phyloP scores from a whole-genome alignment of 495 filamentous ascomycete species.

The Neurospora sp. region DNA sequence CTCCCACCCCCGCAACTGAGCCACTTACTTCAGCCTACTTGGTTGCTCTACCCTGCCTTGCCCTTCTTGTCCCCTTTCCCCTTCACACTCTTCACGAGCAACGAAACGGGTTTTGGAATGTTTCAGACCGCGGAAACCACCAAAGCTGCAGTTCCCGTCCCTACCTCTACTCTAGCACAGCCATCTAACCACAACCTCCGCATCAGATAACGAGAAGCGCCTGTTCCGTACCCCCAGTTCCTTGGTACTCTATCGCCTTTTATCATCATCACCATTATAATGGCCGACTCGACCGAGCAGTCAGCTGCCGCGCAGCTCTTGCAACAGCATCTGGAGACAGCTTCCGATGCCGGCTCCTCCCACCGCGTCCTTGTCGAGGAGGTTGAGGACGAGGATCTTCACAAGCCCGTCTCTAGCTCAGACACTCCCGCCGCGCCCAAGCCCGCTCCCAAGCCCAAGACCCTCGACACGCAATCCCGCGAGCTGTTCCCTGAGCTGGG shows the following conservation, averaged over 20 bases:
- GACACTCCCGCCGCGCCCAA: conserved; percentile 41
- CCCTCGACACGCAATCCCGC: conserved; percentile 71
- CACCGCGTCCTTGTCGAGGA: conserved; percentile 73
- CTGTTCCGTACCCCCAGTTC: background rate
- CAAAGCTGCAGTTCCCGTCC: background rate
- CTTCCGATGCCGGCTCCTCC: conserved; percentile 38
- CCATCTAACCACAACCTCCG: background rate
- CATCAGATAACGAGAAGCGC: background rate
- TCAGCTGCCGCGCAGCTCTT: conserved; percentile 67
- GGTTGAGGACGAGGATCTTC: conserved; percentile 66
- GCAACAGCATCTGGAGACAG: conserved; percentile 48
- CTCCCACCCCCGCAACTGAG: background rate
- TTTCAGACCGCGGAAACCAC: background rate
- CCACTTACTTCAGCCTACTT: background rate
- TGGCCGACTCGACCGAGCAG: conserved; percentile 26
- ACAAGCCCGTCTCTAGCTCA: conserved; percentile 22
- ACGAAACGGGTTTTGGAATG: background rate
- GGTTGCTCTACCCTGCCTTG: background rate
- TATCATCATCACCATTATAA: conserved; percentile 5
- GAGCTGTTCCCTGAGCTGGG: conserved; percentile 87
- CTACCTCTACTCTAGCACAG: background rate
- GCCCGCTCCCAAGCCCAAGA: conserved; percentile 53
- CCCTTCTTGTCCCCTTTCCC: background rate
- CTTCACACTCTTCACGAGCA: background rate
- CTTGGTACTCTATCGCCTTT: background rate